Evolutionary conservation across 208 protist genomes (phyloP).

Genomic region (Acanthamoeba royreba): DNA sequence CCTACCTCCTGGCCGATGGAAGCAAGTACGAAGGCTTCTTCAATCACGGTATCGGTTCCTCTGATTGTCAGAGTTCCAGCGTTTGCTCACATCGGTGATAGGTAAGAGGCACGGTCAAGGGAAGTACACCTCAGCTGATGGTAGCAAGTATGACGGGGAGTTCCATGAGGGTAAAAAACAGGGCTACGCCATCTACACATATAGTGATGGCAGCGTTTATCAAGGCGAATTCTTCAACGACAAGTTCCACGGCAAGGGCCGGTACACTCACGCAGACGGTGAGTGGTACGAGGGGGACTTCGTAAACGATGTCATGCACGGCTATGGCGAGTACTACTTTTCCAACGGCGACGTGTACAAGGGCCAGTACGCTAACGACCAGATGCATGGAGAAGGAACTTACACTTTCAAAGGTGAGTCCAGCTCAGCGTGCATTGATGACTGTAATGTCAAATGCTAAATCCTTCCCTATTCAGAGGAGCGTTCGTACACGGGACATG

Average conservation of each 20-base stretch:
- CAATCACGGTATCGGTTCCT: not conserved
- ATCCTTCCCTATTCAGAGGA: not conserved
- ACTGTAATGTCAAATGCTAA: not conserved
- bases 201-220: not conserved
- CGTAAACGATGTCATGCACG: not conserved
- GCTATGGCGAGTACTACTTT: conserved; percentile 13
- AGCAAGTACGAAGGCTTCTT: not conserved
- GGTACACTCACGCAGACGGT: not conserved
- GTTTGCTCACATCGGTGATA: not conserved
- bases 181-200: not conserved
- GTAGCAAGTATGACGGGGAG: not conserved
- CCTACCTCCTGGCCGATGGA: not conserved
- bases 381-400: not conserved
- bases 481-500: not conserved
- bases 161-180: not conserved
- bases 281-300: conserved; percentile 36
- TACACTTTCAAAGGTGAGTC: not conserved
- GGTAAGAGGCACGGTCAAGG: conserved; percentile 6
- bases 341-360: not conserved
- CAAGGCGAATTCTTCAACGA: not conserved
- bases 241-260: conserved; percentile 20
- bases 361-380: conserved; percentile 13
- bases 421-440: not conserved
- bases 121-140: not conserved
- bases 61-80: not conserved